Base-by-base conservation (phyloP, 2,329 filamentous ascomycete species). In the Cercospora citrullina region DNA sequence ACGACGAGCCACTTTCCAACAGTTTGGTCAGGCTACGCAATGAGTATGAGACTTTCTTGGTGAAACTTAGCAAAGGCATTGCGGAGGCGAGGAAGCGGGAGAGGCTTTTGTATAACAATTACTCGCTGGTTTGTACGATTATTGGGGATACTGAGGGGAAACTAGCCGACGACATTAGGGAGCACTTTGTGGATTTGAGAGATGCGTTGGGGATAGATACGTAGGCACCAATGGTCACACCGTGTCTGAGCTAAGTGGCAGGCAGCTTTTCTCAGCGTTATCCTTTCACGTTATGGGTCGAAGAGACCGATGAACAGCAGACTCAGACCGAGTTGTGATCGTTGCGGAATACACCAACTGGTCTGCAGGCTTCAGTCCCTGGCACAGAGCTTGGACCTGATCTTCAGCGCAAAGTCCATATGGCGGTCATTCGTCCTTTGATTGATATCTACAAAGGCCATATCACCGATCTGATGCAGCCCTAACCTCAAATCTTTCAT, bases 91-190 rank as follows among this genome's bases (percentile, higher is more conserved):
- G 92, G 77, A 96, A 96, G 81, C 86, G 90, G 72, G 91, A 94
- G 73, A 85, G 95, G 55, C 98, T 98, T 77, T 80, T 99, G 75
- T 95, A 91, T 77, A 99, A 98, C 78, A 99, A 99, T 79, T 98
- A 96, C 80, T 96, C 92, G 64, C 84, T 99, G 71, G 87, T 99
- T n/a, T 84, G 93, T 75, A 97, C 95, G 10, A 97, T 99, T 70
- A 91, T 99, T 67, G 83, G 81, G 30, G 84, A 94, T 74, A 86
- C 88, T 4, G 84, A 86, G 10, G 92, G 92, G 4, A 92, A 91
- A 78, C 78, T 94, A 75, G 87, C 91, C 1, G 81, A 83, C 26
- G 93, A 97, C 75, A 89, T 94, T 78, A 89, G 90, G 80, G 84
- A 84, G 72, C 87, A 93, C 80, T 94, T 95, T 77, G 90, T 91